A percentile compares a stretch with the other conserved stretches of the same genome.
These are phyloP conservation scores for Olyra latifolia DNA, from an alignment of 176 grass and related monocot genomes.

Conservation along the genomic window DNA sequence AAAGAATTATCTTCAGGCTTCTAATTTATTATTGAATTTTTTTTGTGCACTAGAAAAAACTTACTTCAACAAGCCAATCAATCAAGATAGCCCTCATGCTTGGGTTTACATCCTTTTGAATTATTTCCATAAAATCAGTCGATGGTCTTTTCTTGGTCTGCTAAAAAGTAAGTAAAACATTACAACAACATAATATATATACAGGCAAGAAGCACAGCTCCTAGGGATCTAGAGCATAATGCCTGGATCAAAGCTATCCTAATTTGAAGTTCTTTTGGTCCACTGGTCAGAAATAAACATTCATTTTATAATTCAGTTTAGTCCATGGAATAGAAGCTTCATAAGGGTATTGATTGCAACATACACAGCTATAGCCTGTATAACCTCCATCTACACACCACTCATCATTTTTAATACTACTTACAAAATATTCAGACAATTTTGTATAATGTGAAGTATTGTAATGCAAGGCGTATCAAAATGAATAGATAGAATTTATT, in stretches of 20 bases:
- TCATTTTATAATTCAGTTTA: neutral
- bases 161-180: neutral
- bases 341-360: neutral
- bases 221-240: neutral
- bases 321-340: neutral
- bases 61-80: constrained; percentile 99
- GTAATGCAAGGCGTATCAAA: no score
- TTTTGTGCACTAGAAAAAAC: neutral
- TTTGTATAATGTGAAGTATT: neutral
- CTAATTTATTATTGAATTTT: neutral
- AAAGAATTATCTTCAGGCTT: neutral
- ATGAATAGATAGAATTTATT: no score
- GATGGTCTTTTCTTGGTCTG: constrained; percentile 90
- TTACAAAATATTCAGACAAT: neutral
- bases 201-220: neutral
- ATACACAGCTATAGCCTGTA: neutral
- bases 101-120: constrained; percentile 87
- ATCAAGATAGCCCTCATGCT: constrained; percentile 96
- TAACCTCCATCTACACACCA: neutral
- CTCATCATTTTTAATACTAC: constrained; percentile 7
- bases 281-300: neutral
- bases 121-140: constrained; percentile 82
- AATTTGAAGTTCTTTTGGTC: neutral
- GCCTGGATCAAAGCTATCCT: neutral
- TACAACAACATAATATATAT: neutral